Conservation (phyloP, 2,329 filamentous ascomycete species). For the Cladosporium sp. region DNA sequence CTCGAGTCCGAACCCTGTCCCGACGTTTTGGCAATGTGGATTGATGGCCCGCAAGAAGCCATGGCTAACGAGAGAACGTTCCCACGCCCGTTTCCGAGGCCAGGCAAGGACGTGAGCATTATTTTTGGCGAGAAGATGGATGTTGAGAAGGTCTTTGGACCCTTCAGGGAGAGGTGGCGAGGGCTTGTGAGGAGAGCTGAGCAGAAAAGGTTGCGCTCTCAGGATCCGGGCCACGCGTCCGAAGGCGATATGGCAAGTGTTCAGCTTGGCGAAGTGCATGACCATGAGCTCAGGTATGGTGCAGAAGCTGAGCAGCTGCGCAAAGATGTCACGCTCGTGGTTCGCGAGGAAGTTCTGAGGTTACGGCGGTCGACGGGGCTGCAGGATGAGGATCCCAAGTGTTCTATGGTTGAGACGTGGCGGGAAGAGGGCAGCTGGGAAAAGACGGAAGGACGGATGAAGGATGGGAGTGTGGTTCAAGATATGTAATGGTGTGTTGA, state of each 20-base stretch:
- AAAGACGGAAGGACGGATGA: slow-evolving; percentile 57
- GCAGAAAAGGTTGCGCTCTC: slow-evolving; percentile 36
- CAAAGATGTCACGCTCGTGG: slow-evolving; percentile 74
- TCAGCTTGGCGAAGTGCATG: slow-evolving; percentile 60
- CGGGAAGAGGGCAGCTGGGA: slow-evolving; percentile 54
- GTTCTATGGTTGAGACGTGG: slow-evolving; percentile 81
- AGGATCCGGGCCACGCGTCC: background rate
- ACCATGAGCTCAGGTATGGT: slow-evolving; percentile 67
- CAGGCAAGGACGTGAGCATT: slow-evolving; percentile 68
- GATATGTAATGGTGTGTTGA: slow-evolving; percentile 45
- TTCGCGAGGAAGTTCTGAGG: slow-evolving; percentile 78
- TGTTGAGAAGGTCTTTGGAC: slow-evolving; percentile 72
- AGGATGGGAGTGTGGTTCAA: slow-evolving; percentile 61
- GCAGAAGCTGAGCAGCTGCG: slow-evolving; percentile 75
- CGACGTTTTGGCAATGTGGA: slow-evolving; percentile 89
- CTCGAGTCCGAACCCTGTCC: slow-evolving; percentile 85
- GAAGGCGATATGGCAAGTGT: background rate
- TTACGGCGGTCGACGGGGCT: slow-evolving; percentile 71
- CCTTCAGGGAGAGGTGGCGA: slow-evolving; percentile 73
- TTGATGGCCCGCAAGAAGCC: slow-evolving; percentile 82
- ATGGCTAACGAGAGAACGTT: slow-evolving; percentile 83
- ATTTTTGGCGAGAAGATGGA: slow-evolving; percentile 80
- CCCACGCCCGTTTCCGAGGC: slow-evolving; percentile 77
- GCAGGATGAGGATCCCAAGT: slow-evolving; percentile 76
- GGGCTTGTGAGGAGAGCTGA: slow-evolving; percentile 58